These are phyloP conservation scores for Acacia confusa DNA, from an alignment of 306 rosid genomes.

Conservation along the genomic window DNA sequence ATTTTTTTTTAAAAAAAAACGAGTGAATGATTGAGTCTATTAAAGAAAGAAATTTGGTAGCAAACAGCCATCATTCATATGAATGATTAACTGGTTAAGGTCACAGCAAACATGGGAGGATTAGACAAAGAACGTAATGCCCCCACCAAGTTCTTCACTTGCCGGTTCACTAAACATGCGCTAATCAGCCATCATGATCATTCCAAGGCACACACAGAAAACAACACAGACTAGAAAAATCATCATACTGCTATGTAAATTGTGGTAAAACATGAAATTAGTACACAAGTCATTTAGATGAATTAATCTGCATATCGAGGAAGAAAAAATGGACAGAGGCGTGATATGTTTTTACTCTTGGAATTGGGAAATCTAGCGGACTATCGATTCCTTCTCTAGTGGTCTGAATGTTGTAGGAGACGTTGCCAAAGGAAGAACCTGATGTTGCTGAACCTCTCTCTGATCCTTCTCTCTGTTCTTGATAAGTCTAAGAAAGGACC, in stretches of 20 bases:
- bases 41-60: conserved; percentile 29
- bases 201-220: conserved; percentile 17
- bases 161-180: conserved; percentile 6
- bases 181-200: conserved; percentile 26
- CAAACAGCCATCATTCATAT: conserved; percentile 32
- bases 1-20: background rate
- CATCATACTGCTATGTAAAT: conserved; percentile 13
- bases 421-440: conserved; percentile 74
- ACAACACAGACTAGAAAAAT: background rate
- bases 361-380: conserved; percentile 37
- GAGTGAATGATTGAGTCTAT: conserved; percentile 25
- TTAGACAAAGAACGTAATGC: conserved; percentile 34
- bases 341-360: background rate
- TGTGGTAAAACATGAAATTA: conserved; percentile 30
- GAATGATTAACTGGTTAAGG: conserved; percentile 40
- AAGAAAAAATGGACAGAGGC: conserved; percentile 43
- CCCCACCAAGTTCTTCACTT: conserved; percentile 34
- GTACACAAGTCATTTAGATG: conserved; percentile 37
- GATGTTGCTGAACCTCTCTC: conserved; percentile 46
- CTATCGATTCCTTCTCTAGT: conserved; percentile 35
- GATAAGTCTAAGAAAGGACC: conserved; percentile 37
- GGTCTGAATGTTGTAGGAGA: conserved; percentile 56
- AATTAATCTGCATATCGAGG: conserved; percentile 31
- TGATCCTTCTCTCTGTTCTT: conserved; percentile 54
- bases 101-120: conserved; percentile 19